Evolutionary conservation across 352 stramenopile genomes (phyloP).

Genomic region (Nothophytophthora sp.): DNA sequence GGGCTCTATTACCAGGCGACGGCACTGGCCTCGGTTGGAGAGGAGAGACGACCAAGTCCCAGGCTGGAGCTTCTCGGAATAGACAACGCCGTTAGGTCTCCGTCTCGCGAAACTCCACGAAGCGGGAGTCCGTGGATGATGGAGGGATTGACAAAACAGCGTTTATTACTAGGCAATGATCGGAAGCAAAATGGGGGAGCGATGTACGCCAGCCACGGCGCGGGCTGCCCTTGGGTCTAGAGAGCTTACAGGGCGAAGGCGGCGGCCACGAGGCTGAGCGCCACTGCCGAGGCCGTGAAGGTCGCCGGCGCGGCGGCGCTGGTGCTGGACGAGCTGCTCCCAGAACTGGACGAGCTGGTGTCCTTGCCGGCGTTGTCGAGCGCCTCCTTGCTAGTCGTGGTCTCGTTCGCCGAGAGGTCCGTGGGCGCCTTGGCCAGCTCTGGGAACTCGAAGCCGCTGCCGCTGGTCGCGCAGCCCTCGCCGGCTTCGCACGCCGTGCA

Average conservation of each 20-base stretch:
- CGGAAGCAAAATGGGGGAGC: conserved; percentile 18
- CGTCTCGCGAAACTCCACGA: background rate
- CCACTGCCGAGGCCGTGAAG: conserved; percentile 16
- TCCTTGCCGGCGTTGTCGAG: conserved; percentile 4
- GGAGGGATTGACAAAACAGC: conserved; percentile 2
- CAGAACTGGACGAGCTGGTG: conserved; percentile 3
- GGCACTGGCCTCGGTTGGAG: background rate
- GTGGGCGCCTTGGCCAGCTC: conserved; percentile 59
- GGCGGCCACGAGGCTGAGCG: conserved; percentile 19
- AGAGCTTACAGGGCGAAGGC: conserved; percentile 21
- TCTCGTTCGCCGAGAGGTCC: conserved; percentile 39
- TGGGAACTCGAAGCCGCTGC: conserved; percentile 59
- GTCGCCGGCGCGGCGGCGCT: conserved; percentile 8
- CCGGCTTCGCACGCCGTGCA: conserved; percentile 49
- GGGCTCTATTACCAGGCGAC: background rate
- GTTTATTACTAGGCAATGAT: conserved; percentile 28
- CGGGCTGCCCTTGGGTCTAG: conserved; percentile 16
- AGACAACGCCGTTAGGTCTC: background rate
- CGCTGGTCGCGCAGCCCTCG: conserved; percentile 39
- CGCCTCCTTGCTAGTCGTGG: conserved; percentile 20
- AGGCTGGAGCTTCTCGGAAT: background rate
- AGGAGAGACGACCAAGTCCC: background rate
- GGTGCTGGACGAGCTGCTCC: conserved; percentile 2
- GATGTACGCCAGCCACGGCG: conserved; percentile 2
- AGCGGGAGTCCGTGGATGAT: background rate